Conservation (phyloP, 371 early-diverging fungal genomes). For the Mucor racemosus region DNA sequence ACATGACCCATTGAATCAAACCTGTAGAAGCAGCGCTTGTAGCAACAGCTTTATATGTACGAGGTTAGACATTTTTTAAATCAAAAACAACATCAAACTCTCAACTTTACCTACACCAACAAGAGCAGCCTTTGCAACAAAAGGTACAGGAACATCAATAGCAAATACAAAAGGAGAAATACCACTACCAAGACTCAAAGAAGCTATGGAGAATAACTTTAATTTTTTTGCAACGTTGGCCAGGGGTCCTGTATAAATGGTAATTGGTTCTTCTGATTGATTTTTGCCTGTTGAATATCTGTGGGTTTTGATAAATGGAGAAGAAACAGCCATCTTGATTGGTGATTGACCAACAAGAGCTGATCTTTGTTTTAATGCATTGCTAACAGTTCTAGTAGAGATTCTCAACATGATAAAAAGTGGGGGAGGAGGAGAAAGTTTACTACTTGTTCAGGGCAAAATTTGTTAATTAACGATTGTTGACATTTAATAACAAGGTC, state of each 20-base stretch:
- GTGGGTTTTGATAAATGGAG: not conserved
- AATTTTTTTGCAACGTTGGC: conserved; percentile 63
- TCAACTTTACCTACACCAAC: conserved; percentile 54
- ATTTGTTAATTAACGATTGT: too few species aligned
- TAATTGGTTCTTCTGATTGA: conserved; percentile 18
- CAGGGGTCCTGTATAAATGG: conserved; percentile 62
- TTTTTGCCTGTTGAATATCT: not conserved
- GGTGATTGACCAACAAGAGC: not conserved
- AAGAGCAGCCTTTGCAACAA: conserved; percentile 60
- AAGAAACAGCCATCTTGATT: not conserved
- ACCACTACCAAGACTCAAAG: conserved; percentile 59
- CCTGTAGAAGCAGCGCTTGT: conserved; percentile 69
- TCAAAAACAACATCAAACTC: too few species aligned
- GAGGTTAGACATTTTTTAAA: not conserved
- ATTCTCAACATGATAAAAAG: conserved; percentile 21
- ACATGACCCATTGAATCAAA: conserved; percentile 67
- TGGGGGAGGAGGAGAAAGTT: not conserved
- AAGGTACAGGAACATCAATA: conserved; percentile 65
- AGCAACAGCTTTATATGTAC: conserved; percentile 45
- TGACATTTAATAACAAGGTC: not conserved
- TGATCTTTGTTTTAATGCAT: not conserved
- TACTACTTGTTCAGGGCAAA: not conserved
- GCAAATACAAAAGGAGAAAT: conserved; percentile 66
- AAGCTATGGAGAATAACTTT: conserved; percentile 67
- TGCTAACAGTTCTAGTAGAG: not conserved